Evolutionary conservation across 164 flowering plant species (phyloP).

Genomic region (Saururus chinensis): DNA sequence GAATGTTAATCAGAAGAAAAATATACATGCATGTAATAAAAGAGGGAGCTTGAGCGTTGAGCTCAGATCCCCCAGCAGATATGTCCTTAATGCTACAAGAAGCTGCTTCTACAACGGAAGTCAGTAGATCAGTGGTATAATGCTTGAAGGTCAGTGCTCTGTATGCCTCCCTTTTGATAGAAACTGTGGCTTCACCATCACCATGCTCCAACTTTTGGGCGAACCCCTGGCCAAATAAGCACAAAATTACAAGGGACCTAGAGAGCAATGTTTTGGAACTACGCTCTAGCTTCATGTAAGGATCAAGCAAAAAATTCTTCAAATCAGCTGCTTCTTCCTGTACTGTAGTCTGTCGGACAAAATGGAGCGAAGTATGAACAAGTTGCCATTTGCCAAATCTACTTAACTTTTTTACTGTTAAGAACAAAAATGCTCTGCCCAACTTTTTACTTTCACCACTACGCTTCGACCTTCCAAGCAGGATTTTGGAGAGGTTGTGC

Average conservation of each 20-base stretch:
- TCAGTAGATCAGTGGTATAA: background rate
- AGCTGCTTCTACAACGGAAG: background rate
- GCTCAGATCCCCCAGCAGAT: conserved; percentile 7
- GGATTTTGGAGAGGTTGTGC: conserved; percentile 5
- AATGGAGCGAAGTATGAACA: conserved; percentile 8
- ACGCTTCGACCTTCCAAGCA: conserved; percentile 12
- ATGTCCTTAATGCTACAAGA: background rate
- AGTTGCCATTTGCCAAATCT: background rate
- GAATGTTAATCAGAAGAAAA: too few species aligned
- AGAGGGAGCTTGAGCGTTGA: background rate
- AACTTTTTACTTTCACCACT: background rate
- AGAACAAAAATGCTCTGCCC: too few species aligned
- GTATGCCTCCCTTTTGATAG: background rate
- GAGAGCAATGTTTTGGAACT: background rate
- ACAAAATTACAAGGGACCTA: background rate
- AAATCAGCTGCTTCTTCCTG: conserved; percentile 8
- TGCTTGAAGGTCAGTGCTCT: background rate
- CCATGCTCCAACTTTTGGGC: background rate
- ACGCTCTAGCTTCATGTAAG: background rate
- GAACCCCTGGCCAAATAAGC: too few species aligned
- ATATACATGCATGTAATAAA: background rate
- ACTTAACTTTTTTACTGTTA: background rate
- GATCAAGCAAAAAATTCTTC: conserved; percentile 2
- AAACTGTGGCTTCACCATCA: background rate
- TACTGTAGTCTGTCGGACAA: conserved; percentile 3